phyloP scores from a whole-genome alignment of 441 rosid species.

The Oxalis stricta region DNA sequence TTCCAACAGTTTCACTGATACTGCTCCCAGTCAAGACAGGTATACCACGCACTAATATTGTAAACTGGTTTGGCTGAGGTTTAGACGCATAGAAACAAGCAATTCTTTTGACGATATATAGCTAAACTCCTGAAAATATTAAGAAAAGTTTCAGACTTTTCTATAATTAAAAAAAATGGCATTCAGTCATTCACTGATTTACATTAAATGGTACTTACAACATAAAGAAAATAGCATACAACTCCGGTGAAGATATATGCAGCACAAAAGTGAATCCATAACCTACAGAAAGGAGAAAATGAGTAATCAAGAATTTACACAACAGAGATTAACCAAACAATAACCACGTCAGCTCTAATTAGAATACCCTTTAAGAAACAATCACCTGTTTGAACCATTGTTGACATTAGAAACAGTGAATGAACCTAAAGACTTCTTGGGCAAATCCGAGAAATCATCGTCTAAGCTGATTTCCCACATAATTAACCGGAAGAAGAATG shows the following conservation, averaged over 20 bases:
- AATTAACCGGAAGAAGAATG: slow-evolving; percentile 78
- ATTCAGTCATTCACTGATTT: too few relatives aligned
- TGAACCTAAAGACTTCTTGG: slow-evolving; percentile 55
- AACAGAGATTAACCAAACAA: slow-evolving; percentile 2
- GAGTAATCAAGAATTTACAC: slow-evolving; percentile 15
- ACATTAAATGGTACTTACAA: too few relatives aligned
- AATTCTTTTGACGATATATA: slow-evolving; percentile 58
- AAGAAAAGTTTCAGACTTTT: too few relatives aligned
- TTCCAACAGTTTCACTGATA: slow-evolving; percentile 53
- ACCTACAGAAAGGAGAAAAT: slow-evolving; percentile 41
- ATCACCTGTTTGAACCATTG: slow-evolving; percentile 73
- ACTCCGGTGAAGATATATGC: slow-evolving; percentile 67
- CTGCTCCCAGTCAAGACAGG: slow-evolving; percentile 43
- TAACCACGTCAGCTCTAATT: not conserved
- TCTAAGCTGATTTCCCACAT: slow-evolving; percentile 56
- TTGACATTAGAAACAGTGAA: slow-evolving; percentile 82
- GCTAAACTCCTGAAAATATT: slow-evolving; percentile 48
- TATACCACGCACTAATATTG: slow-evolving; percentile 61
- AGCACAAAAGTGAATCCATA: slow-evolving; percentile 92
- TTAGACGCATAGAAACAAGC: slow-evolving; percentile 54
- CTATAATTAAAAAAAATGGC: too few relatives aligned
- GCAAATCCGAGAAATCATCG: slow-evolving; percentile 41
- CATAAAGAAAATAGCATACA: slow-evolving; percentile 82
- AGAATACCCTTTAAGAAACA: too few relatives aligned
- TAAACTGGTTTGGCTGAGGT: slow-evolving; percentile 67